Evolutionary conservation across 148 eudicot species (phyloP).

Genomic region (Camellia granthamiana): DNA sequence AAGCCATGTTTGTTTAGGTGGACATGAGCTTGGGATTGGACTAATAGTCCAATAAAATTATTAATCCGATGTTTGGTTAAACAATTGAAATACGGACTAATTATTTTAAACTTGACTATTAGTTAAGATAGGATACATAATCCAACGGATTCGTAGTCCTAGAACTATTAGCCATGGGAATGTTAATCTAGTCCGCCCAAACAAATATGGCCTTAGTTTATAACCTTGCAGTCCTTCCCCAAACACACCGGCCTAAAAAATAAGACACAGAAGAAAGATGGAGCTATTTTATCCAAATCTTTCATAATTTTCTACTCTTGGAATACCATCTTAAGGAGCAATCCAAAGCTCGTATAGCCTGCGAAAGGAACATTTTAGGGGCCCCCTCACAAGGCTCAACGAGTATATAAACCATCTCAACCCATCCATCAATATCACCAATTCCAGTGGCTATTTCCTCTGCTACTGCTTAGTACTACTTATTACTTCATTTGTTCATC

Average conservation of each 20-base stretch:
- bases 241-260: not conserved
- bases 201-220: too few species aligned
- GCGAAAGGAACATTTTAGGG: slow-evolving; percentile 19
- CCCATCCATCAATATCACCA: slow-evolving; percentile 31
- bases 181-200: too few species aligned
- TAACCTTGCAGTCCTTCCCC: not conserved
- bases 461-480: not conserved
- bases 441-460: slow-evolving; percentile 18
- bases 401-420: slow-evolving; percentile 34
- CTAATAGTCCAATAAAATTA: too few species aligned
- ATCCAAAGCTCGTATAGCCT: slow-evolving; percentile 7
- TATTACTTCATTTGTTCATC: not conserved
- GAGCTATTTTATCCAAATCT: slow-evolving; percentile 7
- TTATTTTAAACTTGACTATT: too few species aligned
- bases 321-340: slow-evolving; percentile 30
- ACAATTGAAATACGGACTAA: too few species aligned
- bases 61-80: too few species aligned
- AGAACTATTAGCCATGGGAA: too few species aligned
- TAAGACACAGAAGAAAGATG: not conserved
- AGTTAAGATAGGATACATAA: too few species aligned
- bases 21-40: too few species aligned
- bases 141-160: too few species aligned
- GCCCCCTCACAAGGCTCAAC: slow-evolving; percentile 26
- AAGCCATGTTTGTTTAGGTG: too few species aligned
- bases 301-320: slow-evolving; percentile 16